Conservation (phyloP, 345 rosid species). For the Noccaea bulbosa region DNA sequence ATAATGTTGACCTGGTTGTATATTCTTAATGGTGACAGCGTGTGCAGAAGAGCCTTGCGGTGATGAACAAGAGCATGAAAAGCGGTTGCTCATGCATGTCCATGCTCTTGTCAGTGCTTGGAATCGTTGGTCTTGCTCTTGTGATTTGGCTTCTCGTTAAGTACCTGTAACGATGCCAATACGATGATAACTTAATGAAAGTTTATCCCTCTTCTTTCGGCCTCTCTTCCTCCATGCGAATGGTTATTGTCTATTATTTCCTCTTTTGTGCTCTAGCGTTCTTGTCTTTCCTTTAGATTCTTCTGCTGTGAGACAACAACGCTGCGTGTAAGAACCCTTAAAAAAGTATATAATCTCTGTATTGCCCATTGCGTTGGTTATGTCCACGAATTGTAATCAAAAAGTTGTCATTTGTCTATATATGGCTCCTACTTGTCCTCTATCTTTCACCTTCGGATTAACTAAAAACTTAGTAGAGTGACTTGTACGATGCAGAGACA, state of each 20-base stretch:
- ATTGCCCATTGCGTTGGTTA: not conserved
- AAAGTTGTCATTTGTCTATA: constrained; percentile 18
- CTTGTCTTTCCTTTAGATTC: constrained; percentile 8
- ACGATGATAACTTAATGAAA: constrained; percentile 9
- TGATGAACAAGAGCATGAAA: constrained; percentile 89
- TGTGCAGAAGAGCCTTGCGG: constrained; percentile 88
- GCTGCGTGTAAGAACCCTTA: constrained; percentile 19
- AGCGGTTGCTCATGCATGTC: constrained; percentile 92
- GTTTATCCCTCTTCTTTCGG: not conserved
- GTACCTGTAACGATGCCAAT: constrained; percentile 57
- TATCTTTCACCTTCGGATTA: not conserved
- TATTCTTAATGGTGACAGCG: constrained; percentile 56
- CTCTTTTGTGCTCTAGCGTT: constrained; percentile 20
- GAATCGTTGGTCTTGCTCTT: constrained; percentile 78
- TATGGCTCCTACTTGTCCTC: constrained; percentile 4
- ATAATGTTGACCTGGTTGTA: constrained; percentile 28
- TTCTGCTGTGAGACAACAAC: constrained; percentile 14
- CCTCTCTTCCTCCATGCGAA: constrained; percentile 4
- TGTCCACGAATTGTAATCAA: constrained; percentile 18
- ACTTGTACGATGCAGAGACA: not conserved
- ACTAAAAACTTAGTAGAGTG: not conserved
- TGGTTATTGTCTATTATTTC: constrained; percentile 15
- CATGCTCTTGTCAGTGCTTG: constrained; percentile 77
- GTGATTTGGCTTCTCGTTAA: constrained; percentile 72
- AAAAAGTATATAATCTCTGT: constrained; percentile 35